phyloP scores from a whole-genome alignment of 441 rosid genomes.

The Pelargonium cotyledonis region DNA sequence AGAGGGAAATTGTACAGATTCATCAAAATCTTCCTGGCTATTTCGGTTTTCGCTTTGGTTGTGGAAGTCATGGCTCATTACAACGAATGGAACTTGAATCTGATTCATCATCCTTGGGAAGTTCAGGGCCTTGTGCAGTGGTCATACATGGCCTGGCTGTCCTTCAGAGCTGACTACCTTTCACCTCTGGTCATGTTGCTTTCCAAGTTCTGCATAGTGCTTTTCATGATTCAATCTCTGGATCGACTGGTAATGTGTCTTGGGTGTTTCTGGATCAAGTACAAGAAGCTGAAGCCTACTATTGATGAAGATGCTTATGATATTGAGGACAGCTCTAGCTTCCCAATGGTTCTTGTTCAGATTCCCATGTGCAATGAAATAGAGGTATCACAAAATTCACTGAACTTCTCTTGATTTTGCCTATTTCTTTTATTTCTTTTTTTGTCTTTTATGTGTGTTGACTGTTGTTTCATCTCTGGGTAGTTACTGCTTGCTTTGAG shows the following conservation, averaged over 20 bases:
- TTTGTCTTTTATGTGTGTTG: too few relatives aligned
- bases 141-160: slow-evolving; percentile 69
- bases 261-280: slow-evolving; percentile 89
- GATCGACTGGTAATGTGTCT: slow-evolving; percentile 67
- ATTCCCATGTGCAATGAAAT: slow-evolving; percentile 96
- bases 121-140: slow-evolving; percentile 63
- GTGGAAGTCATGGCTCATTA: slow-evolving; percentile 64
- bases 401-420: not conserved
- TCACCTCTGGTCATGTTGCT: slow-evolving; percentile 60
- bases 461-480: too few relatives aligned
- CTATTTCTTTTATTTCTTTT: too few relatives aligned
- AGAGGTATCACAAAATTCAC: slow-evolving; percentile 45
- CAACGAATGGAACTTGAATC: slow-evolving; percentile 64
- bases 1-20: slow-evolving; percentile 65
- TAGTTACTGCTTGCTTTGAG: too few relatives aligned
- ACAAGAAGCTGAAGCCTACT: slow-evolving; percentile 55
- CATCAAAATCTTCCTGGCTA: slow-evolving; percentile 53
- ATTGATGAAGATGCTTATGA: slow-evolving; percentile 41
- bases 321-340: slow-evolving; percentile 50
- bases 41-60: slow-evolving; percentile 51
- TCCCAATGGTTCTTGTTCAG: slow-evolving; percentile 92
- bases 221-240: slow-evolving; percentile 81
- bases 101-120: slow-evolving; percentile 51
- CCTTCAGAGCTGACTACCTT: slow-evolving; percentile 60
- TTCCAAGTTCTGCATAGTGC: slow-evolving; percentile 58